A percentile compares a stretch with the other conserved stretches of the same genome.
phyloP scores from a whole-genome alignment of 2,329 filamentous ascomycete genomes.

The Epichloe gansuensis region DNA sequence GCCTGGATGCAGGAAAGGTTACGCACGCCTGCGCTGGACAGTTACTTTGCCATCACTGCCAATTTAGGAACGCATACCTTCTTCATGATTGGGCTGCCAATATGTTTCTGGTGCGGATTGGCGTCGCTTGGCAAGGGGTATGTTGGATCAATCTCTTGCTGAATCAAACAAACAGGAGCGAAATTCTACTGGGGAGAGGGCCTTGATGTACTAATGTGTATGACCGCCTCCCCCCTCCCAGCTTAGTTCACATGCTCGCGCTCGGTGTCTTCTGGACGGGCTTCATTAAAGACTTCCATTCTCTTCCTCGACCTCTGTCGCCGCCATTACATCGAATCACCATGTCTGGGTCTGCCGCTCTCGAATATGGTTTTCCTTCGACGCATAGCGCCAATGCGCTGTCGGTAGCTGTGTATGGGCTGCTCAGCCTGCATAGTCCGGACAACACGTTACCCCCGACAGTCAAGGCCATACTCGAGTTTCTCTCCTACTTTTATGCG shows the following conservation, averaged over 20 bases:
- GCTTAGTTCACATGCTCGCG: conserved; percentile 63
- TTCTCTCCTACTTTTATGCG: conserved; percentile 69
- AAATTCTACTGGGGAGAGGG: too few relatives aligned
- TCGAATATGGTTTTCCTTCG: conserved; percentile 95
- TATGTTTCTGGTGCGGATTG: conserved; percentile 94
- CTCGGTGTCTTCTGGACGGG: conserved; percentile 77
- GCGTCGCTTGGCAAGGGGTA: conserved; percentile 77
- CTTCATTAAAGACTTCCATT: conserved; percentile 88
- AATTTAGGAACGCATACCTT: conserved; percentile 97
- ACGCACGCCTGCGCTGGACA: conserved; percentile 75
- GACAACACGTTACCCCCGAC: conserved; percentile 48
- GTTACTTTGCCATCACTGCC: conserved; percentile 92
- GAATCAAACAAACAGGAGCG: neutral
- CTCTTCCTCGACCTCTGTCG: conserved; percentile 79
- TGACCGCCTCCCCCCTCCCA: conserved; percentile 14
- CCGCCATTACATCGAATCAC: conserved; percentile 89
- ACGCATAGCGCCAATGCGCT: conserved; percentile 96
- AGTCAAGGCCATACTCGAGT: conserved; percentile 50
- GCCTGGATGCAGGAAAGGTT: conserved; percentile 71
- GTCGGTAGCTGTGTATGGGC: conserved; percentile 75
- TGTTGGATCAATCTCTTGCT: conserved; percentile 19
- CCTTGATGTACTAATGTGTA: neutral
- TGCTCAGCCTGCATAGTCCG: conserved; percentile 55
- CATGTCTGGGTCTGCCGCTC: conserved; percentile 87
- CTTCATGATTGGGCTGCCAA: conserved; percentile 91